Conservation (phyloP, 2,329 filamentous ascomycete species). For the Fusarium illudens region DNA sequence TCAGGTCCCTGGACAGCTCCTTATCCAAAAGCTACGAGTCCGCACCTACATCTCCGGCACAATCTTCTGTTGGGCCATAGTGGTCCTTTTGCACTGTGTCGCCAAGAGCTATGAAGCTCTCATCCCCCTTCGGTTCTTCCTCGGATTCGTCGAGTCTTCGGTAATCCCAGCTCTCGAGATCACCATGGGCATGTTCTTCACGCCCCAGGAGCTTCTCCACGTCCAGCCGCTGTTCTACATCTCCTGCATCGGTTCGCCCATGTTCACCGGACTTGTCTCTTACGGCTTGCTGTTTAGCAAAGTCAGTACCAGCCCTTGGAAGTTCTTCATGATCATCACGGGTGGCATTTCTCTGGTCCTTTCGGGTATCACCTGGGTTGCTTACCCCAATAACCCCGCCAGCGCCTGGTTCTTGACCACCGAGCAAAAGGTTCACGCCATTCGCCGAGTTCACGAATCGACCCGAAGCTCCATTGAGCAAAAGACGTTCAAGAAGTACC, state of each 20-base stretch:
- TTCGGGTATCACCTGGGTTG: slow-evolving; percentile 19
- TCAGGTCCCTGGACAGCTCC: neutral
- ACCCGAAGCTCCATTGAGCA: slow-evolving; percentile 48
- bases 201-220: slow-evolving; percentile 15
- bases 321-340: slow-evolving; percentile 30
- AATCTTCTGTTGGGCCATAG: neutral
- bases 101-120: neutral
- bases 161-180: neutral
- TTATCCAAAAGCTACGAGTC: neutral
- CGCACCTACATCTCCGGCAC: neutral
- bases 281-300: slow-evolving; percentile 26
- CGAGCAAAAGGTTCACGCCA: slow-evolving; percentile 41
- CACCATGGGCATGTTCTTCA: slow-evolving; percentile 8
- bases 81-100: neutral
- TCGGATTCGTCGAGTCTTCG: neutral
- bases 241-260: slow-evolving; percentile 26
- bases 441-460: slow-evolving; percentile 42
- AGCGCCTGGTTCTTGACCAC: slow-evolving; percentile 36
- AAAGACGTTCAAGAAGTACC: slow-evolving; percentile 46
- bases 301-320: slow-evolving; percentile 17
- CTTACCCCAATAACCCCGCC: slow-evolving; percentile 23
- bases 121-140: neutral
- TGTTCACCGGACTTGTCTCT: slow-evolving; percentile 24
- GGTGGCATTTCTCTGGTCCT: slow-evolving; percentile 23
- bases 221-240: slow-evolving; percentile 27